phyloP scores from a whole-genome alignment of 2,329 filamentous ascomycete genomes.

The Sphaceloma murrayae region DNA sequence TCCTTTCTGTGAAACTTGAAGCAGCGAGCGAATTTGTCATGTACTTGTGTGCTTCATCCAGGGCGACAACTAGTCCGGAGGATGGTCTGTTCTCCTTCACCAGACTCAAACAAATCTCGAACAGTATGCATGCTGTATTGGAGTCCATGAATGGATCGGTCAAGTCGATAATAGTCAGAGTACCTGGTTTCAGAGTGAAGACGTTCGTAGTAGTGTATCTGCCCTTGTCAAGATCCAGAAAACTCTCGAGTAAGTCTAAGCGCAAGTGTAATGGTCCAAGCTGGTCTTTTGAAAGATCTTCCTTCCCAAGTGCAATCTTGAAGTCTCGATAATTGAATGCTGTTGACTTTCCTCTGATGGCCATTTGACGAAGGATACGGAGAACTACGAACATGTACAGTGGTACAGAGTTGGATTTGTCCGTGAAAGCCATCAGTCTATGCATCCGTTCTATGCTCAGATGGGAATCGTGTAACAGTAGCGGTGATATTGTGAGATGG shows the following conservation, averaged over 20 bases:
- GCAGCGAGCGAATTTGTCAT: conserved; percentile 51
- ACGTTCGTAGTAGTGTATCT: conserved; percentile 19
- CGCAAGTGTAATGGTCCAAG: conserved; percentile 52
- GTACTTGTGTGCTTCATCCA: conserved; percentile 74
- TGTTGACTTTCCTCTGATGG: conserved; percentile 29
- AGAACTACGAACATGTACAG: conserved; percentile 50
- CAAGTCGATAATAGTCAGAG: conserved; percentile 59
- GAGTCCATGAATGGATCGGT: conserved; percentile 61
- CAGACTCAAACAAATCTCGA: conserved; percentile 59
- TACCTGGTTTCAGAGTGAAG: conserved; percentile 34
- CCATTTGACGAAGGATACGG: conserved; percentile 49
- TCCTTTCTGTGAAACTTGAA: conserved; percentile 48
- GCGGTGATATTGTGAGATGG: conserved; percentile 38
- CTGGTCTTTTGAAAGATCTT: conserved; percentile 40
- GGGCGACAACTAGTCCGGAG: conserved; percentile 50
- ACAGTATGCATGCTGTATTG: conserved; percentile 59
- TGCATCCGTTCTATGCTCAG: conserved; percentile 46
- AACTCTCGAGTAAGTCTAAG: conserved; percentile 54
- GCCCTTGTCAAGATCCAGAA: conserved; percentile 39
- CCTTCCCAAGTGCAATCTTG: conserved; percentile 29
- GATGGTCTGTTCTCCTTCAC: conserved; percentile 47
- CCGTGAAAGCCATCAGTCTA: conserved; percentile 45
- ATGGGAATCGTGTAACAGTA: conserved; percentile 40
- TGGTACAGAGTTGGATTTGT: conserved; percentile 34
- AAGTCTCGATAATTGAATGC: conserved; percentile 46